Evolutionary conservation across 2,329 filamentous ascomycete species (phyloP), one percentile per base, ranked within the genome.

Genomic region (Exserohilum turcica): DNA sequence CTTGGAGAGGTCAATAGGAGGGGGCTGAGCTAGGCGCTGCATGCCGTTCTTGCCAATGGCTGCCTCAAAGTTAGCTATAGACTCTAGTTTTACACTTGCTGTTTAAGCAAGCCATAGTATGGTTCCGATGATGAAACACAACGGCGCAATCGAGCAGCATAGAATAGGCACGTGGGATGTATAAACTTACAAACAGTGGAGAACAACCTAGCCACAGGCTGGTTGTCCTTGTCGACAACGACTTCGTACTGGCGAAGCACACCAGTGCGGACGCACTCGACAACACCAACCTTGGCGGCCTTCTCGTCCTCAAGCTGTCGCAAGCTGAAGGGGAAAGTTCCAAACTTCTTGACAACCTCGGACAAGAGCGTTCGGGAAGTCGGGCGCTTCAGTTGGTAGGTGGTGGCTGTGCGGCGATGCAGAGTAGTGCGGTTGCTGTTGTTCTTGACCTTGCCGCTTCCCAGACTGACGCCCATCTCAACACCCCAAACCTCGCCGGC

Each of bases 31-130:
- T 53, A 99, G 81, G 79, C 90, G 91, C 72, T 89, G 91, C 70
- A 99, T 82, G 64, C 94, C 94, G 76, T 97, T 97, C 86, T 99
- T 99, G 70, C 92, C 97, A 76, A 99, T 92, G 56, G 91, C 94
- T 96, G 63, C 39, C 3, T 15, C 28, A 32, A 31, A 12, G 47
- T 71, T 49, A 67, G 64, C 43, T 33, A 46, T 18, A 6, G 38
- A n/a, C 31, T 28, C 19, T 15, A 2, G 37, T 13, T 32, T 15
- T 16, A 12, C 33, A 3, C 16, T 24, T 8, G 6, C 21, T 21
- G 18, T 10, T 7, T 32, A 7, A 33, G 32, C 19, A 5, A 19
- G 32, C 15, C 15, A 2, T 10, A 16, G 16, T 19, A 18, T 15
- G 29, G 16, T 21, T 27, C 8, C 27, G 27, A 8, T 28, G 12